Percentiles rank a stretch among this genome's conserved stretches.
phyloP scores from a whole-genome alignment of 192 early-diverging fungal species.

The Paraglomus brasilianum region DNA sequence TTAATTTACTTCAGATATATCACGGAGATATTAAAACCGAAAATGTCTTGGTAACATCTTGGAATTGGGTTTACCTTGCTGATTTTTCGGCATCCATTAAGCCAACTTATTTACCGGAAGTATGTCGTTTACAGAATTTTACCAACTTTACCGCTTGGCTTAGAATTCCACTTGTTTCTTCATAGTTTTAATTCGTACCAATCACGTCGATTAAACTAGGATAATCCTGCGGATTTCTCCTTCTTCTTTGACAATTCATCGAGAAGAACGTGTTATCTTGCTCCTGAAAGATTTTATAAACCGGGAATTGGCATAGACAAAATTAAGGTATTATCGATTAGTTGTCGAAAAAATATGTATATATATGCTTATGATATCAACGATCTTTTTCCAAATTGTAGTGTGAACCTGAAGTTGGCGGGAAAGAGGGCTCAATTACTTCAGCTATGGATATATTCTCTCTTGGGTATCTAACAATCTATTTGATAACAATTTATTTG shows the following conservation, averaged over 20 bases:
- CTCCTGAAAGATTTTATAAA: slow-evolving; percentile 92
- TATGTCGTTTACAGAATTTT: slow-evolving; percentile 30
- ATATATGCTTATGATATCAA: slow-evolving; percentile 34
- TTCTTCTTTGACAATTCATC: slow-evolving; percentile 95
- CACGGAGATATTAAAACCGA: slow-evolving; percentile 98
- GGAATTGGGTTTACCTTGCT: slow-evolving; percentile 90
- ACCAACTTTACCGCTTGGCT: background rate
- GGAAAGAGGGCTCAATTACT: slow-evolving; percentile 50
- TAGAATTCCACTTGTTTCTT: background rate
- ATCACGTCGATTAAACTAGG: slow-evolving; percentile 41
- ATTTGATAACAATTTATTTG: background rate
- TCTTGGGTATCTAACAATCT: slow-evolving; percentile 60
- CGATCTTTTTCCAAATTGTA: slow-evolving; percentile 30
- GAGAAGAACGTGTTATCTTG: slow-evolving; percentile 89
- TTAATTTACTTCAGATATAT: slow-evolving; percentile 53
- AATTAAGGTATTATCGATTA: slow-evolving; percentile 39
- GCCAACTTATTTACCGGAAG: slow-evolving; percentile 89
- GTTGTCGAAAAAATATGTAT: slow-evolving; percentile 3
- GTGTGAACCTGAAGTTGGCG: slow-evolving; percentile 36
- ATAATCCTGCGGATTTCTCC: slow-evolving; percentile 94
- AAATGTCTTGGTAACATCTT: slow-evolving; percentile 90
- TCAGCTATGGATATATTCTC: slow-evolving; percentile 96
- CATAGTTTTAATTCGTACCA: slow-evolving; percentile 10
- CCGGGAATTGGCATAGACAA: slow-evolving; percentile 62
- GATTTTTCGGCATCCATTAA: slow-evolving; percentile 87